A percentile compares a stretch with the other conserved stretches of the same genome.
These are phyloP conservation scores for Suhomyces choctaworum DNA, from an alignment of 1,139 yeast species.

Conservation along the genomic window DNA sequence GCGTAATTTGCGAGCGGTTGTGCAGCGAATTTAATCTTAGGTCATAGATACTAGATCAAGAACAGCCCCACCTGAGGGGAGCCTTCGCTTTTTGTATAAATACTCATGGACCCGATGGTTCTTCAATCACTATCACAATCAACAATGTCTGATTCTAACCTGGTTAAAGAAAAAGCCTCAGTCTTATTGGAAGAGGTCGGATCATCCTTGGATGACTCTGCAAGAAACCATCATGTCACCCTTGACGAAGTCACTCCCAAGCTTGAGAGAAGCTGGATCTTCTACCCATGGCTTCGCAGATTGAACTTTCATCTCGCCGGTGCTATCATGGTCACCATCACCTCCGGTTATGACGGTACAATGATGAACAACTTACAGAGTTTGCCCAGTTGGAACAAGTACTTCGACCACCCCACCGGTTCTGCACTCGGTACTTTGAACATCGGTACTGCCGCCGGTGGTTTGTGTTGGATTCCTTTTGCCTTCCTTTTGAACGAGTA, in stretches of 20 bases:
- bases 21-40: too few relatives aligned
- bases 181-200: not conserved
- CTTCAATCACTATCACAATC: too few relatives aligned
- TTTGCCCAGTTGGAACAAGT: constrained; percentile 17
- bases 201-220: too few relatives aligned
- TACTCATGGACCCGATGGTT: not conserved
- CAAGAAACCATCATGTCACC: too few relatives aligned
- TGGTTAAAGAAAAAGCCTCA: constrained; percentile 1
- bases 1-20: not conserved
- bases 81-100: too few relatives aligned
- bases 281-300: constrained; percentile 3
- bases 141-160: not conserved
- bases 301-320: constrained; percentile 6
- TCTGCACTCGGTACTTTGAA: constrained; percentile 21
- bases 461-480: constrained; percentile 26
- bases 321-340: constrained; percentile 4
- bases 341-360: constrained; percentile 21
- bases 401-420: constrained; percentile 21
- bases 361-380: constrained; percentile 25
- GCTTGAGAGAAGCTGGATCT: constrained; percentile 6
- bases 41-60: too few relatives aligned
- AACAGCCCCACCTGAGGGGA: too few relatives aligned
- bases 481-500: constrained; percentile 38
- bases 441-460: constrained; percentile 26
- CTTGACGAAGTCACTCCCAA: constrained; percentile 11